Conservation (phyloP, 306 rosid species). For the Echinosophora koreensis region DNA sequence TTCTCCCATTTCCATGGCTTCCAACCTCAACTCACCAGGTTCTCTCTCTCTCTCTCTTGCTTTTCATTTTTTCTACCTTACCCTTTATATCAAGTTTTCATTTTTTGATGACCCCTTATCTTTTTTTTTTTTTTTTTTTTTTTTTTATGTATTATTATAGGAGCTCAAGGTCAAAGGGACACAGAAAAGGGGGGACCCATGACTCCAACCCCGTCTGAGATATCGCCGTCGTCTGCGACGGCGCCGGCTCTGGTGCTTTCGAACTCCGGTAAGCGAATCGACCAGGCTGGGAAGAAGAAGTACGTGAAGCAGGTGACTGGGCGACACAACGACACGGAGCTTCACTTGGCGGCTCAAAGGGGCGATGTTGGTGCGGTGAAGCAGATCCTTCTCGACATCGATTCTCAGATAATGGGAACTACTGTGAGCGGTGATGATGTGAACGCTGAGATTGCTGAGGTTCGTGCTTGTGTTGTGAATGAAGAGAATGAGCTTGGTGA, state of each 20-base stretch:
- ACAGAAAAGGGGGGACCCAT: constrained; percentile 53
- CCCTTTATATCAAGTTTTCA: constrained; percentile 2
- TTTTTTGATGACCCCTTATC: constrained; percentile 35
- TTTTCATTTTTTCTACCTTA: background rate
- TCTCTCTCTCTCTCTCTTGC: background rate
- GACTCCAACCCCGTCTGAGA: constrained; percentile 53
- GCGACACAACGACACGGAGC: constrained; percentile 91
- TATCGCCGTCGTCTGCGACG: constrained; percentile 80
- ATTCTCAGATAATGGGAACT: constrained; percentile 75
- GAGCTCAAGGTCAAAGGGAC: constrained; percentile 63
- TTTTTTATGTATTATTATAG: constrained; percentile 39
- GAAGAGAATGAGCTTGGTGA: constrained; percentile 95
- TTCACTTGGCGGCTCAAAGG: constrained; percentile 96
- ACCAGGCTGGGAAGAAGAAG: constrained; percentile 95
- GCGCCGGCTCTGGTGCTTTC: constrained; percentile 95
- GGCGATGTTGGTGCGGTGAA: constrained; percentile 91
- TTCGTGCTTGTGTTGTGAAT: constrained; percentile 78
- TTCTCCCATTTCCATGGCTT: constrained; percentile 42
- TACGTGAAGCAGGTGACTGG: constrained; percentile 99
- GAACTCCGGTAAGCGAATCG: constrained; percentile 95
- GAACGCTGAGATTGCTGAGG: constrained; percentile 87
- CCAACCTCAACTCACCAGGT: constrained; percentile 49
- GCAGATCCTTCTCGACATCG: constrained; percentile 83
- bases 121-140: background rate
- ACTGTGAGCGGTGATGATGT: constrained; percentile 61